A percentile compares a stretch with the other conserved stretches of the same genome.
Conservation (phyloP, 176 grass and related monocot species). For the Avena eriantha region DNA sequence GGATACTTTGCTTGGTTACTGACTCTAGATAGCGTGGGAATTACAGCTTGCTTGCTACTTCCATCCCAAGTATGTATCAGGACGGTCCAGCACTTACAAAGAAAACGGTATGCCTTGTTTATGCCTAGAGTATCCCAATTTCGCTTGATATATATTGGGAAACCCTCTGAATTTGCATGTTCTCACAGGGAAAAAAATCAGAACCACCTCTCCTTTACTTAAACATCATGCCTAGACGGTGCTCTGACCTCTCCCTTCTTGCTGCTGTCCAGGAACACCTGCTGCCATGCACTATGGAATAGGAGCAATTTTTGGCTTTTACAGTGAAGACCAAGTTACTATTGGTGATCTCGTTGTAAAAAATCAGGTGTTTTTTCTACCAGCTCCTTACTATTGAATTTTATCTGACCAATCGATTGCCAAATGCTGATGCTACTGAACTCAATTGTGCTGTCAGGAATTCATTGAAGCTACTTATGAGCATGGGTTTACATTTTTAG, state of each 20-base stretch:
- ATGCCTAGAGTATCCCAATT: no score
- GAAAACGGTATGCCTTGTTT: conserved; percentile 59
- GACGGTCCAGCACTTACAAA: conserved; percentile 70
- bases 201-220: background rate
- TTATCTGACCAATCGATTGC: background rate
- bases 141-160: no score
- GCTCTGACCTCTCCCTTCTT: conserved; percentile 27
- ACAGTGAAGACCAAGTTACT: conserved; percentile 77
- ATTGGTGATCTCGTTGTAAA: conserved; percentile 71
- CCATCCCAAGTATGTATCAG: conserved; percentile 80
- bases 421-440: conserved; percentile 28
- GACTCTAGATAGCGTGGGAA: conserved; percentile 1
- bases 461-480: conserved; percentile 94
- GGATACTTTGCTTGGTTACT: conserved; percentile 19
- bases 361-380: conserved; percentile 62
- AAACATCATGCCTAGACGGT: background rate
- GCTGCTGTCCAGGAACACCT: conserved; percentile 59
- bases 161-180: background rate
- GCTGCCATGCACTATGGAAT: conserved; percentile 81
- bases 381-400: background rate
- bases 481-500: conserved; percentile 69
- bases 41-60: conserved; percentile 80
- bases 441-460: conserved; percentile 62
- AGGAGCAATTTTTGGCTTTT: conserved; percentile 76
- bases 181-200: background rate